A percentile compares a stretch with the other conserved stretches of the same genome.
Evolutionary conservation across 2,329 filamentous ascomycete genomes (phyloP).

Genomic region (Periconia digitata): DNA sequence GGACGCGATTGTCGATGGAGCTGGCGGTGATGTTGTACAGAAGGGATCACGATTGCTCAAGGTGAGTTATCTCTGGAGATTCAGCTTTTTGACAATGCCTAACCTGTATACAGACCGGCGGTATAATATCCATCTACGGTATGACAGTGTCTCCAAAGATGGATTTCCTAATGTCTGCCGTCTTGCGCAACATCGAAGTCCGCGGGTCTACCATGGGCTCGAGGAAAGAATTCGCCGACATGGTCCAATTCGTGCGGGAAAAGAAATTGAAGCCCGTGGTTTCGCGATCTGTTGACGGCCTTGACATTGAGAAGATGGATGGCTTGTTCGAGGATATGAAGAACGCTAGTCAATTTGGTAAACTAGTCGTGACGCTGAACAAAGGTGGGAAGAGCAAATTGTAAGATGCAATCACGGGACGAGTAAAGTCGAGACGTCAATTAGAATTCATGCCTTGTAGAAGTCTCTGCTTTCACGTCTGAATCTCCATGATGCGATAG

Average conservation of each 20-base stretch:
- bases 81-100: not conserved
- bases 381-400: constrained; percentile 33
- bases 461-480: too few species aligned
- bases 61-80: constrained; percentile 39
- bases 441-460: too few species aligned
- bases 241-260: constrained; percentile 78
- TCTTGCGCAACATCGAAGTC: constrained; percentile 85
- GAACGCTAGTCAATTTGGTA: constrained; percentile 83
- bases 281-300: constrained; percentile 70
- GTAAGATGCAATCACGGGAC: too few species aligned
- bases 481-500: too few species aligned
- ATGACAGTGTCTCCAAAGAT: constrained; percentile 88
- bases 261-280: constrained; percentile 77
- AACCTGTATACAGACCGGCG: constrained; percentile 59
- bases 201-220: constrained; percentile 90
- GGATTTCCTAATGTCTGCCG: constrained; percentile 81
- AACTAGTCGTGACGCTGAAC: constrained; percentile 69
- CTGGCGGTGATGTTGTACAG: constrained; percentile 80
- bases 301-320: constrained; percentile 78
- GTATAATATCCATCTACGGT: constrained; percentile 83
- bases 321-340: constrained; percentile 86
- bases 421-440: too few species aligned
- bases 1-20: constrained; percentile 88
- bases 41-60: constrained; percentile 71
- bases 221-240: constrained; percentile 83